phyloP scores from a whole-genome alignment of 306 rosid genomes.

The Acacia crassicarpa region DNA sequence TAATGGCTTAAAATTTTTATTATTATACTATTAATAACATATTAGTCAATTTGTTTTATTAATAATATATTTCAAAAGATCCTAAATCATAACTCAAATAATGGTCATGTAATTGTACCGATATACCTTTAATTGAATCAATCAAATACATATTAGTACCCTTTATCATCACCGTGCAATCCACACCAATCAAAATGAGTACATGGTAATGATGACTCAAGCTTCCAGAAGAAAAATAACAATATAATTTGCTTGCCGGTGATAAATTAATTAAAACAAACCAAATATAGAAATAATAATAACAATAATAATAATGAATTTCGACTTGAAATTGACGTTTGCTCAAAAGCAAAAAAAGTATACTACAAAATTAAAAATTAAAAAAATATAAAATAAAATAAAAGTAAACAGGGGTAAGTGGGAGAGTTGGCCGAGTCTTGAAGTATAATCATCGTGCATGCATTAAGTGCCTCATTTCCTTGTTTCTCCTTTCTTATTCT shows the following conservation, averaged over 20 bases:
- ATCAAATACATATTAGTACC: background rate
- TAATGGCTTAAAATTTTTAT: background rate
- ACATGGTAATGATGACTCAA: background rate
- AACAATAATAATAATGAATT: background rate
- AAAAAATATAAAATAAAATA: background rate
- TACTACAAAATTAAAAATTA: background rate
- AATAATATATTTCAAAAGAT: background rate
- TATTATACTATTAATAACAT: background rate
- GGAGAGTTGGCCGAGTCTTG: constrained; percentile 90
- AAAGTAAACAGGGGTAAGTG: constrained; percentile 27
- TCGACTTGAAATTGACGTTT: constrained; percentile 7
- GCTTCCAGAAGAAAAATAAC: background rate
- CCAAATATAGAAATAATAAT: background rate
- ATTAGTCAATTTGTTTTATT: background rate
- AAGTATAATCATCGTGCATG: constrained; percentile 99
- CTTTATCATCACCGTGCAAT: background rate
- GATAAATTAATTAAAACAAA: background rate
- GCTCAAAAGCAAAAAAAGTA: background rate
- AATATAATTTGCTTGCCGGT: background rate
- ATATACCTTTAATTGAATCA: background rate
- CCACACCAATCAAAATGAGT: background rate
- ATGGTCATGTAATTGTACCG: background rate
- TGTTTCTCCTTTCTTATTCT: constrained; percentile 49
- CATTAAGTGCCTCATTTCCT: constrained; percentile 61
- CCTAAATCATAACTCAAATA: background rate